phyloP scores from a whole-genome alignment of 1,139 yeast genomes.

The Kurtzmaniella quercitrusa region DNA sequence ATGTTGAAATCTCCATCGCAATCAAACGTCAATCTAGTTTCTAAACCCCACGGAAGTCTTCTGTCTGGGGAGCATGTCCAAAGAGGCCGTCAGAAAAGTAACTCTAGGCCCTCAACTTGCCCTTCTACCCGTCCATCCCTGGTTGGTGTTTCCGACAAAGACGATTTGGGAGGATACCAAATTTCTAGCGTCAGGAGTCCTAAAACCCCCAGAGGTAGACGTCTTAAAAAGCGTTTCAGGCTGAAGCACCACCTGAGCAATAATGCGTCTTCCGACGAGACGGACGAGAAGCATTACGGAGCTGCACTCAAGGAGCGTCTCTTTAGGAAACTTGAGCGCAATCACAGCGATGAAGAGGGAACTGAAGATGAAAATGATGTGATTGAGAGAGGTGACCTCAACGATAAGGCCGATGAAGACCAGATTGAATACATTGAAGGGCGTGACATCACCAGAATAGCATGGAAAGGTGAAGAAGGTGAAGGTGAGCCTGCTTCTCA shows the following conservation, averaged over 20 bases:
- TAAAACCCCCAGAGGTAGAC: not conserved
- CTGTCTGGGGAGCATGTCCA: not conserved
- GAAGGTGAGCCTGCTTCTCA: too few species aligned
- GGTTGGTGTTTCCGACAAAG: constrained; percentile 4
- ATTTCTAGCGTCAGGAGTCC: not conserved
- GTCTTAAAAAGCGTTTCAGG: not conserved
- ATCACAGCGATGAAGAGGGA: not conserved
- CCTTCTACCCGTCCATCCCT: constrained; percentile 2
- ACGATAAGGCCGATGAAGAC: not conserved
- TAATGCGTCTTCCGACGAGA: not conserved
- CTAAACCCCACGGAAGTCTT: constrained; percentile 4
- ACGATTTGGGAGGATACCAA: constrained; percentile 1
- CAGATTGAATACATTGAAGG: not conserved
- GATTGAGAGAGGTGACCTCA: not conserved
- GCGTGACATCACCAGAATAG: too few species aligned
- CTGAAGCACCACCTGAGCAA: not conserved
- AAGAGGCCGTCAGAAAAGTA: constrained; percentile 3
- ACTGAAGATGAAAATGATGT: constrained; percentile 1
- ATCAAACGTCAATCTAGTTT: not conserved
- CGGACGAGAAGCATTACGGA: not conserved
- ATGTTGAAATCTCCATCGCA: not conserved
- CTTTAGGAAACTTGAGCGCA: constrained; percentile 4
- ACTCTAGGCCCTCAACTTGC: not conserved
- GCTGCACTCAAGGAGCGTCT: constrained; percentile 3
- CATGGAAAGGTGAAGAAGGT: too few species aligned